phyloP scores from a whole-genome alignment of 805 yeast species.

The Candida tallmaniae region DNA sequence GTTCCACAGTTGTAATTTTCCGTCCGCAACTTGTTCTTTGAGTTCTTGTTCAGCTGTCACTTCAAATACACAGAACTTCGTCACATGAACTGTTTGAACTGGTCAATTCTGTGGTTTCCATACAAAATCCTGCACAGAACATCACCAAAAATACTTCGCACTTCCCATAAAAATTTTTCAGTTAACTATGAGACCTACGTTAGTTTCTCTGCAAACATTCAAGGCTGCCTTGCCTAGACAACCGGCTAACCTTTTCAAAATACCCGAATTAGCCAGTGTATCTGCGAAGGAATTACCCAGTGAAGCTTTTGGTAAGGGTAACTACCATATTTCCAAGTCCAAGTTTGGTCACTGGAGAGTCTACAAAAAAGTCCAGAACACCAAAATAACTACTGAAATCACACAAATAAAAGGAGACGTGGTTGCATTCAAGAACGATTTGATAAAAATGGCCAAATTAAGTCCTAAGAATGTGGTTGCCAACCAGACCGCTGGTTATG shows the following conservation, averaged over 20 bases:
- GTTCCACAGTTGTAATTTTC: too few species aligned
- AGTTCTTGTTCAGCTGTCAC: too few species aligned
- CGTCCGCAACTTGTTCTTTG: too few species aligned
- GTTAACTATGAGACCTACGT: slow-evolving; percentile 22
- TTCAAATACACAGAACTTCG: too few species aligned
- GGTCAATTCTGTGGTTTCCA: too few species aligned
- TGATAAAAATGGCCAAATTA: slow-evolving; percentile 49
- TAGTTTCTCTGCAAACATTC: slow-evolving; percentile 18
- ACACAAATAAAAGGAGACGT: slow-evolving; percentile 69
- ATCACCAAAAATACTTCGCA: too few species aligned
- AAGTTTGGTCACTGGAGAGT: slow-evolving; percentile 75
- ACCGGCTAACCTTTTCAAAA: slow-evolving; percentile 16
- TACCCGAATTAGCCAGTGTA: slow-evolving; percentile 27
- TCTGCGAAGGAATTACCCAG: slow-evolving; percentile 22
- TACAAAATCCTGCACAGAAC: too few species aligned
- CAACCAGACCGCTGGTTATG: slow-evolving; percentile 30
- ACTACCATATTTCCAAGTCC: slow-evolving; percentile 47
- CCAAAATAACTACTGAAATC: slow-evolving; percentile 67
- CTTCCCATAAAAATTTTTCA: slow-evolving; percentile 2
- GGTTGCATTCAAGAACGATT: slow-evolving; percentile 59
- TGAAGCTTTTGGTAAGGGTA: slow-evolving; percentile 31
- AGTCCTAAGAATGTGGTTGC: slow-evolving; percentile 32
- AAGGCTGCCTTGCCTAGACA: slow-evolving; percentile 8
- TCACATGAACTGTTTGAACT: too few species aligned
- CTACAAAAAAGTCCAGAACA: slow-evolving; percentile 62